phyloP scores from a whole-genome alignment of 1,139 yeast genomes.

The Candida sanyaensis region DNA sequence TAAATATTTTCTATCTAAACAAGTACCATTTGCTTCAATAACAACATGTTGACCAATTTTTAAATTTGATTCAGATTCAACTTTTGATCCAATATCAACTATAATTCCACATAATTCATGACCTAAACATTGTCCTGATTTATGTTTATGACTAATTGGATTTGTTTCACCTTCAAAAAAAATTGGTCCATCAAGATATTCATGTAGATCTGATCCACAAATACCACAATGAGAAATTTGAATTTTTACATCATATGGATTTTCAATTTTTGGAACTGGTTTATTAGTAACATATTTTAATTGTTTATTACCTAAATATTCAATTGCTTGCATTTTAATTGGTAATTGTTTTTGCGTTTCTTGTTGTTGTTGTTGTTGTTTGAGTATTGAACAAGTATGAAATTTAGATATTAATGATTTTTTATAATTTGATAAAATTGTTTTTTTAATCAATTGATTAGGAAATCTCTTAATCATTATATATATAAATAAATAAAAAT shows the following conservation, averaged over 20 bases:
- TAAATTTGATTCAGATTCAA: too few species aligned
- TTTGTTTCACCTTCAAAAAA: constrained; percentile 37
- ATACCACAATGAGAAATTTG: constrained; percentile 58
- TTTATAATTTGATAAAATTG: too few species aligned
- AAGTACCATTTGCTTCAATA: constrained; percentile 55
- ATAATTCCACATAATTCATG: constrained; percentile 56
- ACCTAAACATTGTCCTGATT: constrained; percentile 38
- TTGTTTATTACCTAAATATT: constrained; percentile 52
- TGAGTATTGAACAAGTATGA: constrained; percentile 11
- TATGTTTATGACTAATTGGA: constrained; percentile 18
- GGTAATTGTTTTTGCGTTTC: constrained; percentile 26
- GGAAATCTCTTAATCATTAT: constrained; percentile 35
- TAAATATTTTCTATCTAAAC: constrained; percentile 21
- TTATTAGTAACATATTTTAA: constrained; percentile 43
- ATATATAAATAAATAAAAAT: constrained; percentile 28
- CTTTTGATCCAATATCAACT: constrained; percentile 26
- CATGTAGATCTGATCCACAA: constrained; percentile 62
- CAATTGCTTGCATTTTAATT: constrained; percentile 54
- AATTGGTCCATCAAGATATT: constrained; percentile 53
- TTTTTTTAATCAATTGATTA: background rate
- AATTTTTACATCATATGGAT: constrained; percentile 50
- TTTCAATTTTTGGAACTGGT: constrained; percentile 44
- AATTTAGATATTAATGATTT: too few species aligned
- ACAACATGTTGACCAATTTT: constrained; percentile 27
- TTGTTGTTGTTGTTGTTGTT: constrained; percentile 22